These are phyloP conservation scores for Termitomyces sp. DNA, from an alignment of 768 basidiomycete species.

Conservation along the genomic window DNA sequence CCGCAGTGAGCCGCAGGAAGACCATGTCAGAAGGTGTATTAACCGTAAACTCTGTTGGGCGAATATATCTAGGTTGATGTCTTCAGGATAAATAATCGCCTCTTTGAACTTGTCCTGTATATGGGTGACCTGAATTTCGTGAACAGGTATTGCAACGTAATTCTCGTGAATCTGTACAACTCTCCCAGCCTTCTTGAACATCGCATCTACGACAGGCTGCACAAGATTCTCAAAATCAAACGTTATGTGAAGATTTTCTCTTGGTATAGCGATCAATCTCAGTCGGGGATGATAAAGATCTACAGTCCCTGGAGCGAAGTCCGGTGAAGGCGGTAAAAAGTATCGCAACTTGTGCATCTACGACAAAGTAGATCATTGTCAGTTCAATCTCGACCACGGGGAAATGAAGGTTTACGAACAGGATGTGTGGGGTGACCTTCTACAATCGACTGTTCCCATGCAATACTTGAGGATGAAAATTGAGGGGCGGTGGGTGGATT, in stretches of 20 bases:
- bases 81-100: slow-evolving; percentile 34
- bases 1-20: no score
- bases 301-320: slow-evolving; percentile 39
- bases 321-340: slow-evolving; percentile 44
- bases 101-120: slow-evolving; percentile 46
- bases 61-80: slow-evolving; percentile 35
- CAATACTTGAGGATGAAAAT: slow-evolving; percentile 43
- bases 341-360: slow-evolving; percentile 56
- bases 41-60: slow-evolving; percentile 55
- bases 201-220: slow-evolving; percentile 34
- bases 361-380: not conserved
- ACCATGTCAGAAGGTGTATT: not conserved
- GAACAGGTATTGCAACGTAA: slow-evolving; percentile 42
- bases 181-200: slow-evolving; percentile 30
- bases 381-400: not conserved
- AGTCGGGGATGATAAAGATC: slow-evolving; percentile 45
- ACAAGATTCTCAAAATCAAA: slow-evolving; percentile 43
- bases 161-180: slow-evolving; percentile 27
- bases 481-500: slow-evolving; percentile 40
- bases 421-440: slow-evolving; percentile 60
- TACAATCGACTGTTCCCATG: slow-evolving; percentile 58
- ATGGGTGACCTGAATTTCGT: slow-evolving; percentile 48
- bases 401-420: slow-evolving; percentile 21
- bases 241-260: slow-evolving; percentile 37
- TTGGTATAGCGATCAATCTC: slow-evolving; percentile 42